phyloP scores from a whole-genome alignment of 176 grass and related monocot species.

The Oryza coarctata region DNA sequence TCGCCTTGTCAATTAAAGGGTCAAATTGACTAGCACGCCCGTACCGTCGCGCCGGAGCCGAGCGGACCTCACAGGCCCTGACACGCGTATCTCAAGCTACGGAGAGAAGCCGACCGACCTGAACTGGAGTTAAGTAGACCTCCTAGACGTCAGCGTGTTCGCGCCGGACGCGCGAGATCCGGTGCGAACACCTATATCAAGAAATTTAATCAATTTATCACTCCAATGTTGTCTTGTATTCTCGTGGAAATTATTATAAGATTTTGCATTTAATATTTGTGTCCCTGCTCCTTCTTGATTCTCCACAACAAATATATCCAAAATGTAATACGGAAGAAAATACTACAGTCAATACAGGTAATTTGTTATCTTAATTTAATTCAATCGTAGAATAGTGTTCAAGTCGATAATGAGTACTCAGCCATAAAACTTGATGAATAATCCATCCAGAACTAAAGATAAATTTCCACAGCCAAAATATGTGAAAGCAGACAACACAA shows the following conservation, averaged over 20 bases:
- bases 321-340: neutral
- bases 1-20: no score
- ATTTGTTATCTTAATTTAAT: neutral
- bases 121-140: no score
- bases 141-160: no score
- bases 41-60: no score
- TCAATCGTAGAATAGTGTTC: neutral
- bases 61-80: no score
- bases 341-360: neutral
- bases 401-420: neutral
- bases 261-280: neutral
- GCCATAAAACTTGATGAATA: neutral
- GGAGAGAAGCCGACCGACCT: no score
- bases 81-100: no score
- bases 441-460: neutral
- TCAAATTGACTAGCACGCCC: no score
- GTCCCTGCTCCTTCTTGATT: neutral
- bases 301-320: neutral
- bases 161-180: no score
- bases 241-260: neutral
- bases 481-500: neutral
- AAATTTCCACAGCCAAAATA: neutral
- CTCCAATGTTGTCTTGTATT: neutral
- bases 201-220: neutral
- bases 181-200: neutral